Conservation (phyloP, 305 asterid genomes). For the Lippia alba region DNA sequence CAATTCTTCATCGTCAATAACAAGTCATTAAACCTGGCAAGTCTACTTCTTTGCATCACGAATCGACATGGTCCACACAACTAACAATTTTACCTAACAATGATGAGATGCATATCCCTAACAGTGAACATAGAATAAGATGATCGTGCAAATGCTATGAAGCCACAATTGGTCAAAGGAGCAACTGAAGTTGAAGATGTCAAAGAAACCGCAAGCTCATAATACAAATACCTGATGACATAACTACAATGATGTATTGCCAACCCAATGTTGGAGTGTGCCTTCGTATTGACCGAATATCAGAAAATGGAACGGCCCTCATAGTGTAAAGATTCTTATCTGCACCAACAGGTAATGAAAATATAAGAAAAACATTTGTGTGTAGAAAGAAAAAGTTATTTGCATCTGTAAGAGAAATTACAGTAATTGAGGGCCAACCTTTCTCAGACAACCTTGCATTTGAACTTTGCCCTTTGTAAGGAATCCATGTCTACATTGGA, state of each 20-base stretch:
- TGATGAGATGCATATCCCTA: conserved; percentile 16
- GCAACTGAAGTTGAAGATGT: conserved; percentile 20
- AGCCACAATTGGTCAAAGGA: conserved; percentile 4
- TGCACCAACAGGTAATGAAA: conserved; percentile 54
- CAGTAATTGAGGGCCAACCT: conserved; percentile 53
- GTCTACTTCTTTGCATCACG: conserved; percentile 23
- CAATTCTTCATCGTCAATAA: conserved; percentile 28
- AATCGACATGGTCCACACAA: no score
- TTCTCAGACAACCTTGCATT: conserved; percentile 82
- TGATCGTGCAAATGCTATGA: conserved; percentile 3
- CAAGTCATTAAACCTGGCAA: conserved; percentile 22
- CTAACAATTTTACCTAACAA: conserved; percentile 19
- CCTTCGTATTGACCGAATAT: conserved; percentile 82
- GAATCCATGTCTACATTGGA: conserved; percentile 88
- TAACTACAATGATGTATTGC: conserved; percentile 90
- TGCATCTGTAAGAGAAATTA: conserved; percentile 22
- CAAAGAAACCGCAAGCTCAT: conserved; percentile 26
- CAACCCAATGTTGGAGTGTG: conserved; percentile 90
- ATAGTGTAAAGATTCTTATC: conserved; percentile 89
- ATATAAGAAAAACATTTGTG: conserved; percentile 24
- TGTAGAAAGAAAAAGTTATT: neutral
- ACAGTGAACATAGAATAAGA: neutral
- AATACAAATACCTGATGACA: conserved; percentile 72
- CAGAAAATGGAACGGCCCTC: conserved; percentile 84
- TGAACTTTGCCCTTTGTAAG: conserved; percentile 92